Evolutionary conservation across 768 basidiomycete genomes (phyloP).

Genomic region (Cytidiella melzeri): DNA sequence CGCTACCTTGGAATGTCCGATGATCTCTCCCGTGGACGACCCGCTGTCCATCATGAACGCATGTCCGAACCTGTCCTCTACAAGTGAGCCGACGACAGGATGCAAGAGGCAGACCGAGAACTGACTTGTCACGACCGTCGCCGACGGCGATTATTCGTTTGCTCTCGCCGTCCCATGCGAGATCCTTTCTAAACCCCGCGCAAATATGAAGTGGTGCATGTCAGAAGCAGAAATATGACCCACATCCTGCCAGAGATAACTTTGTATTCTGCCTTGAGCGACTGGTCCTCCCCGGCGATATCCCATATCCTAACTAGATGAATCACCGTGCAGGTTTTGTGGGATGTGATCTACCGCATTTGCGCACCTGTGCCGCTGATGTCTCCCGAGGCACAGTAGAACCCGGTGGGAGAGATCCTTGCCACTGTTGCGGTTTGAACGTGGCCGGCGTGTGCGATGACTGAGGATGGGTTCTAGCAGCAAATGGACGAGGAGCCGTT

Average conservation of each 20-base stretch:
- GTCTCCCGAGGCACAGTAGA: conserved; percentile 93
- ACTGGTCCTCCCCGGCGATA: conserved; percentile 76
- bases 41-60: conserved; percentile 84
- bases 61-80: conserved; percentile 60
- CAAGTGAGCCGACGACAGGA: not conserved
- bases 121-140: conserved; percentile 83
- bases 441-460: conserved; percentile 72
- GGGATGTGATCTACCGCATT: not conserved
- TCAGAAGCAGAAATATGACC: conserved; percentile 17
- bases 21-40: conserved; percentile 80
- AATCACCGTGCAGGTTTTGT: not conserved
- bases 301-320: conserved; percentile 86
- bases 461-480: conserved; percentile 55
- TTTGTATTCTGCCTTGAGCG: conserved; percentile 75
- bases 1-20: conserved; percentile 79
- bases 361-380: conserved; percentile 66
- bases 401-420: conserved; percentile 87
- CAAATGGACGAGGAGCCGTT: no score
- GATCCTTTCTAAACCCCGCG: conserved; percentile 61
- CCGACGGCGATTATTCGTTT: conserved; percentile 95
- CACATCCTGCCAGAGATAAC: conserved; percentile 71
- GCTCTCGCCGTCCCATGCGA: conserved; percentile 95
- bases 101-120: not conserved
- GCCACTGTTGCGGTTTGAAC: conserved; percentile 83
- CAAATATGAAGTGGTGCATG: not conserved